Conservation (phyloP, 352 stramenopile species). For the Pythium oligandrum region DNA sequence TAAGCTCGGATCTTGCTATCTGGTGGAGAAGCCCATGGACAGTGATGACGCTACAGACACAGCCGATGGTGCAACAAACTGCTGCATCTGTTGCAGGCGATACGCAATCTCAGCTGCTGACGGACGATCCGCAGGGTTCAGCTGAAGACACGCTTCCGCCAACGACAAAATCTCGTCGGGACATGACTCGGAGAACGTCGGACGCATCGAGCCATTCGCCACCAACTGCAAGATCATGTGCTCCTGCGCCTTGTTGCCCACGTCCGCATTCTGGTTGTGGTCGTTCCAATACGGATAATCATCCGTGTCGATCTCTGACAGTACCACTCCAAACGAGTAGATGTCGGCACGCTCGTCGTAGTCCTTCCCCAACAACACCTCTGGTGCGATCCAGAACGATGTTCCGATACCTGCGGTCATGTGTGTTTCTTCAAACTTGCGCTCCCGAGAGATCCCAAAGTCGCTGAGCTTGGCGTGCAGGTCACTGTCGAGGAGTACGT, state of each 20-base stretch:
- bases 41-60: no score
- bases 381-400: constrained; percentile 56
- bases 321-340: no score
- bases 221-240: constrained; percentile 47
- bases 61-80: background rate
- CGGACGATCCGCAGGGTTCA: constrained; percentile 43
- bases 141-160: constrained; percentile 32
- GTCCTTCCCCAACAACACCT: constrained; percentile 34
- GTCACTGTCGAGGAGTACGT: constrained; percentile 20
- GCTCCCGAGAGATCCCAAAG: constrained; percentile 53
- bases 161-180: constrained; percentile 36
- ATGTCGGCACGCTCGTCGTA: no score
- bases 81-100: constrained; percentile 33
- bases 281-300: constrained; percentile 21
- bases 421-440: constrained; percentile 28
- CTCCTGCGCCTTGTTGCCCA: constrained; percentile 28
- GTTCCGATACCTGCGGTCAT: constrained; percentile 34
- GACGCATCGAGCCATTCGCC: constrained; percentile 36
- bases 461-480: constrained; percentile 65
- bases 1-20: no score
- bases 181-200: constrained; percentile 40
- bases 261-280: background rate
- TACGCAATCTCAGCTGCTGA: constrained; percentile 52
- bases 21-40: no score
- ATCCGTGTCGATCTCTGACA: no score